Percentiles rank a stretch among this genome's conserved stretches.
Conservation (phyloP, 257 asterid genomes). For the Nicotiana tomentosiformis region DNA sequence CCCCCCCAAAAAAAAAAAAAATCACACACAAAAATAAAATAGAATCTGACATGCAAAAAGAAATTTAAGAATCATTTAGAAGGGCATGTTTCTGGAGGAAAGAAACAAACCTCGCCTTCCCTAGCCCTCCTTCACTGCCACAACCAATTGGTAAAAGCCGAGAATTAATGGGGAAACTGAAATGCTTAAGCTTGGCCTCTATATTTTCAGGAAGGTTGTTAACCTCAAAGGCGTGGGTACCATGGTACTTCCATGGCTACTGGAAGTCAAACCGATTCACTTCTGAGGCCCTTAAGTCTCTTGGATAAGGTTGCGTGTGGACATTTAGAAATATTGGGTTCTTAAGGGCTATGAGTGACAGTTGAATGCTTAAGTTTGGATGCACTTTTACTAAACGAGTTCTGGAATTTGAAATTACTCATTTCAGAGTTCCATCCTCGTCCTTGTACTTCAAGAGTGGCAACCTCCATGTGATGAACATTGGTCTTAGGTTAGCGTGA, state of each 20-base stretch:
- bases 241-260: neutral
- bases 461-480: neutral
- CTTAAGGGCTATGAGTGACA: neutral
- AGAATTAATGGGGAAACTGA: neutral
- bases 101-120: neutral
- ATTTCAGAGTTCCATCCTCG: neutral
- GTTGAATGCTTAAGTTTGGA: neutral
- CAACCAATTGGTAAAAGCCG: neutral
- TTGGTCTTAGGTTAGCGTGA: neutral
- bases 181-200: neutral
- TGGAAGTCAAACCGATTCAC: neutral
- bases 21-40: no score
- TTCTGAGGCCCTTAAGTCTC: neutral
- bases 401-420: neutral
- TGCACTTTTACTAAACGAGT: neutral
- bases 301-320: neutral
- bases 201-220: neutral
- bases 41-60: neutral
- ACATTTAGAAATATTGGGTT: neutral
- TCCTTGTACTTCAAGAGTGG: neutral
- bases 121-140: neutral
- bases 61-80: neutral
- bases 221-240: neutral
- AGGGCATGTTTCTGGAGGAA: neutral
- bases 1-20: neutral